phyloP scores from a whole-genome alignment of 805 yeast genomes.

The Nakazawaea ishiwadae region DNA sequence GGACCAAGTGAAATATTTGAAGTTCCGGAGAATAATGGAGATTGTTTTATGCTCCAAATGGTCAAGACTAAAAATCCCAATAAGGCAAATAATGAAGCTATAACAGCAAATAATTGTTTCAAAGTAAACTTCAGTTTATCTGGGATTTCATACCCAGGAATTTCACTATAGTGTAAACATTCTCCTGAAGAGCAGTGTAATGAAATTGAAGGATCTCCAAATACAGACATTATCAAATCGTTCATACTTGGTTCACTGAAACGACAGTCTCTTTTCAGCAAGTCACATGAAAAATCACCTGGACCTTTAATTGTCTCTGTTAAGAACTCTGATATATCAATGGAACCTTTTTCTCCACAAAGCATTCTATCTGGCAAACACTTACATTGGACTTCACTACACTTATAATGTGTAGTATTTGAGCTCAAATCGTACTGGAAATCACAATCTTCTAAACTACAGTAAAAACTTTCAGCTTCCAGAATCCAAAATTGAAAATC shows the following conservation, averaged over 20 bases:
- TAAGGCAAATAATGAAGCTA: constrained; percentile 35
- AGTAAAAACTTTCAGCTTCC: constrained; percentile 82
- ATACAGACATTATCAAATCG: constrained; percentile 80
- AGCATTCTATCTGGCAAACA: constrained; percentile 91
- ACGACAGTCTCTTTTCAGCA: constrained; percentile 54
- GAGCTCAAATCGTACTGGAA: constrained; percentile 56
- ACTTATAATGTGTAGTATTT: constrained; percentile 72
- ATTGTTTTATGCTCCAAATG: constrained; percentile 46
- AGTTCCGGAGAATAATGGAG: constrained; percentile 52
- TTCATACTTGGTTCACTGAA: constrained; percentile 97
- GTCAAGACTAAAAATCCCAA: constrained; percentile 38
- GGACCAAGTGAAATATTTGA: constrained; percentile 18
- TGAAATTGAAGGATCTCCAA: constrained; percentile 92
- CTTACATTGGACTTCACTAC: constrained; percentile 75
- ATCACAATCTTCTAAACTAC: constrained; percentile 73
- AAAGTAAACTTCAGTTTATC: constrained; percentile 38
- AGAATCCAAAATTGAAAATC: constrained; percentile 97
- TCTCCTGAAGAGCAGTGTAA: constrained; percentile 82
- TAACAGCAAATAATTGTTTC: constrained; percentile 41
- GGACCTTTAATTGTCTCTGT: constrained; percentile 91
- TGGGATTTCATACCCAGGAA: constrained; percentile 86
- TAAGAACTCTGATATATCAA: constrained; percentile 89
- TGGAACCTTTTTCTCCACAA: constrained; percentile 92
- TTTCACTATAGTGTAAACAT: constrained; percentile 86
- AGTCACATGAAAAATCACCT: constrained; percentile 83